Evolutionary conservation across 2,329 filamentous ascomycete genomes (phyloP).

Genomic region (Aureobasidium sp.): DNA sequence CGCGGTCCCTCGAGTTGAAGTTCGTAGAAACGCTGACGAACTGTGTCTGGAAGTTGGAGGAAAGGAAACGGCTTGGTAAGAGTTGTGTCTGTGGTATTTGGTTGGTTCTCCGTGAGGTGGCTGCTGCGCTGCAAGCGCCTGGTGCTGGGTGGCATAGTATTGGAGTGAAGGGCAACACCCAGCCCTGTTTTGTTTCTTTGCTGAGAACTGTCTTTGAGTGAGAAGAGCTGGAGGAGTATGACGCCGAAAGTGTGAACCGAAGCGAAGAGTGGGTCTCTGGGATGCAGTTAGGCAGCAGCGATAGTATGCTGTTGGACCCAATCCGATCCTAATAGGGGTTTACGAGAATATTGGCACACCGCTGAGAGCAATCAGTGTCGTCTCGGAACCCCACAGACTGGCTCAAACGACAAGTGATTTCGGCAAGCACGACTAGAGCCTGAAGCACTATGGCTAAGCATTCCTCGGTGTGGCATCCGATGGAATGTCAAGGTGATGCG

Average conservation of each 20-base stretch:
- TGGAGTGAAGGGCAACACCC: too few relatives aligned
- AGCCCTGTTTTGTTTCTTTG: not conserved
- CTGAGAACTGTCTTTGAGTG: not conserved
- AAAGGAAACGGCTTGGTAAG: slow-evolving; percentile 1
- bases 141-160: not conserved
- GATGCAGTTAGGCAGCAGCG: not conserved
- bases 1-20: not conserved
- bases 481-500: not conserved
- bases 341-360: not conserved
- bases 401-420: not conserved
- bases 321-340: not conserved
- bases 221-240: not conserved
- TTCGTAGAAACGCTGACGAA: slow-evolving; percentile 3
- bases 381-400: not conserved
- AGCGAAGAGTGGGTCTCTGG: not conserved
- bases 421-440: not conserved
- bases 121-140: not conserved
- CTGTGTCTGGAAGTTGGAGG: not conserved
- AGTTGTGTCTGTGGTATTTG: not conserved
- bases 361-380: not conserved
- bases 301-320: not conserved
- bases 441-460: not conserved
- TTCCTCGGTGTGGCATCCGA: not conserved
- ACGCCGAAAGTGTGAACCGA: too few relatives aligned
- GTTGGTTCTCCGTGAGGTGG: not conserved